phyloP scores from a whole-genome alignment of 805 yeast species.

The Tetrapisispora arboricola region DNA sequence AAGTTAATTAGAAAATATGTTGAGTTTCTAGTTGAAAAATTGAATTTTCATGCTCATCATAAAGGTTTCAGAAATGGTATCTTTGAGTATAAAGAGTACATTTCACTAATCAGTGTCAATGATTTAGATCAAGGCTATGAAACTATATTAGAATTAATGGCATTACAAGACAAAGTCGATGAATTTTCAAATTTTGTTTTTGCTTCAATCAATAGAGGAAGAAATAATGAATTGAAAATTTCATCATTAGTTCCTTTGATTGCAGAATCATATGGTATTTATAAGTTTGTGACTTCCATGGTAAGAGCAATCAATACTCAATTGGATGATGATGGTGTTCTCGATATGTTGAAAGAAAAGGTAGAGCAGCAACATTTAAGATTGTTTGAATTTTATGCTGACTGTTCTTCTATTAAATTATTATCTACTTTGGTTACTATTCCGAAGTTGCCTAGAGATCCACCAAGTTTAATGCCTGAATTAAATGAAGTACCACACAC shows the following conservation, averaged over 20 bases:
- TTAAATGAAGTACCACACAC: not conserved
- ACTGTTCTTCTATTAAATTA: slow-evolving; percentile 75
- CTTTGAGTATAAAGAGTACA: slow-evolving; percentile 91
- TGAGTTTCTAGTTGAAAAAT: slow-evolving; percentile 54
- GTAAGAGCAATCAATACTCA: slow-evolving; percentile 71
- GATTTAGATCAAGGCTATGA: slow-evolving; percentile 96
- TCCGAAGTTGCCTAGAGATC: slow-evolving; percentile 30
- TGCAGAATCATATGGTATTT: slow-evolving; percentile 85
- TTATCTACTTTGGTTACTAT: slow-evolving; percentile 60
- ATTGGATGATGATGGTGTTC: slow-evolving; percentile 57
- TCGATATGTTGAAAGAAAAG: slow-evolving; percentile 62
- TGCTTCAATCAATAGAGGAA: slow-evolving; percentile 51
- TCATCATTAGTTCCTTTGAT: slow-evolving; percentile 85
- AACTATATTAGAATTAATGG: slow-evolving; percentile 74
- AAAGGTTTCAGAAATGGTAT: slow-evolving; percentile 82
- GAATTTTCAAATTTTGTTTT: slow-evolving; percentile 68
- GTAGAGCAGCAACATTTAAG: slow-evolving; percentile 60
- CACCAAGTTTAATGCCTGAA: slow-evolving; percentile 26
- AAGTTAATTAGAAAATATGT: slow-evolving; percentile 71
- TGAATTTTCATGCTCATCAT: slow-evolving; percentile 74
- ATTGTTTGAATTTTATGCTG: slow-evolving; percentile 77
- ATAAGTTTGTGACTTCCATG: slow-evolving; percentile 84
- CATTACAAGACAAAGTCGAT: slow-evolving; percentile 73
- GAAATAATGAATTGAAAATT: slow-evolving; percentile 60
- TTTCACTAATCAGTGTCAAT: slow-evolving; percentile 73